Percentiles rank a stretch among this genome's conserved stretches.
These are phyloP conservation scores for Lactarius quietus DNA, from an alignment of 768 basidiomycete species.

Conservation along the genomic window DNA sequence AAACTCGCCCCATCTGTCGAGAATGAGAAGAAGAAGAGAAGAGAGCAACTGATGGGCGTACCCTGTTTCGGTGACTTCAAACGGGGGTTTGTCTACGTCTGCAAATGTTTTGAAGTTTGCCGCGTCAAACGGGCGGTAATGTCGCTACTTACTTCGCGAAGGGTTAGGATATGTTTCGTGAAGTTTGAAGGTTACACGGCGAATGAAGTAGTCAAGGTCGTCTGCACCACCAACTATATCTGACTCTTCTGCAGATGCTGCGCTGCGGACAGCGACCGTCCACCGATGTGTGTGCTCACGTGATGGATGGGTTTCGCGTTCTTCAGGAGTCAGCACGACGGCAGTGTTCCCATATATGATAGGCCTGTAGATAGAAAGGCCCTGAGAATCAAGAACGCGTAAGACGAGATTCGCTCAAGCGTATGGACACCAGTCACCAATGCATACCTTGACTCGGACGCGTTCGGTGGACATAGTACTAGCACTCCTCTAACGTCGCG, in stretches of 20 bases:
- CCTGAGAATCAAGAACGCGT: conserved; percentile 43
- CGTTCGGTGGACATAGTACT: conserved; percentile 65
- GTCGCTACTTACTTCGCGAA: conserved; percentile 66
- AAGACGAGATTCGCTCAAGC: conserved; percentile 16
- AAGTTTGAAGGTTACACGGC: conserved; percentile 94
- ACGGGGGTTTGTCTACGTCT: conserved; percentile 93
- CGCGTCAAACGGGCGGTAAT: neutral
- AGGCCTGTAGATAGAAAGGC: conserved; percentile 81
- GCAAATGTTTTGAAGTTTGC: conserved; percentile 10
- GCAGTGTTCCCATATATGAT: conserved; percentile 97
- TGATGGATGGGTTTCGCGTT: conserved; percentile 51
- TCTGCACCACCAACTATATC: conserved; percentile 87
- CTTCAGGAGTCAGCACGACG: conserved; percentile 66
- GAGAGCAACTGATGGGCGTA: conserved; percentile 31
- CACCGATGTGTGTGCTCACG: conserved; percentile 91
- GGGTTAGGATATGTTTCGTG: conserved; percentile 96
- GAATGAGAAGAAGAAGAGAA: neutral
- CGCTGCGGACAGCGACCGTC: conserved; percentile 93
- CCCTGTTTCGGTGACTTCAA: conserved; percentile 96
- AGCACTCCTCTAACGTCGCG: conserved; percentile 3
- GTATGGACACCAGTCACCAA: neutral
- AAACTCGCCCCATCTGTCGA: conserved; percentile 92
- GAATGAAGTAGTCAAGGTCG: conserved; percentile 88
- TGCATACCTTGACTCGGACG: conserved; percentile 73
- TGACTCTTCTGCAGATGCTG: conserved; percentile 66